Evolutionary conservation across 169 alveolate species (phyloP).

Genomic region (Cyclospora cayetanensis): DNA sequence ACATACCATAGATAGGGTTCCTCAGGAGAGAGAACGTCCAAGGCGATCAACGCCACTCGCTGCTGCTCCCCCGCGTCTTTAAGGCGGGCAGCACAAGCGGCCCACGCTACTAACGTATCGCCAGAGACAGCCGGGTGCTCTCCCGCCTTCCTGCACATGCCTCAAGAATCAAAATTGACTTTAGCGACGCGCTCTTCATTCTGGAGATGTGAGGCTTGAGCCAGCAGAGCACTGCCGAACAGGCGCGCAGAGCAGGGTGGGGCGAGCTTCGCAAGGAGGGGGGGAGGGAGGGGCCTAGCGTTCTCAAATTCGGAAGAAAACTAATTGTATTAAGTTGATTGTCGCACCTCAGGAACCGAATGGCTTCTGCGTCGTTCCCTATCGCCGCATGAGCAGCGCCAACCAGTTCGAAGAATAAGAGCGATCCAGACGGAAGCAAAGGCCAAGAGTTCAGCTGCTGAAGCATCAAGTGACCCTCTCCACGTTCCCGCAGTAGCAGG

Average conservation of each 20-base stretch:
- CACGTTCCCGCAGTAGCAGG: slow-evolving; percentile 18
- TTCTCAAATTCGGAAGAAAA: too few relatives aligned
- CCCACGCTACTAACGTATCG: background rate
- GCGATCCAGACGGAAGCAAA: background rate
- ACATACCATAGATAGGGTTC: slow-evolving; percentile 17
- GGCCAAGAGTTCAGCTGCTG: slow-evolving; percentile 14
- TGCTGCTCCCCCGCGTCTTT: slow-evolving; percentile 4
- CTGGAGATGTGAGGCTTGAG: too few relatives aligned
- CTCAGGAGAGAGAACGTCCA: background rate
- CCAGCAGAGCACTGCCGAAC: too few relatives aligned
- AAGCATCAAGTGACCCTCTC: background rate
- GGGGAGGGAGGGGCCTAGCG: background rate
- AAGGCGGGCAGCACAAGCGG: slow-evolving; percentile 11
- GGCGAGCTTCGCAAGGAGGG: too few relatives aligned
- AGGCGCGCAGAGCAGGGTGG: too few relatives aligned
- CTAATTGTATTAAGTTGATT: too few relatives aligned
- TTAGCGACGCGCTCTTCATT: too few relatives aligned
- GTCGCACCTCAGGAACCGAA: background rate
- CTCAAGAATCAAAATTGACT: too few relatives aligned
- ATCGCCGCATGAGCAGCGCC: background rate
- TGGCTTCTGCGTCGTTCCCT: background rate
- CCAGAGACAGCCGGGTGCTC: slow-evolving; percentile 17
- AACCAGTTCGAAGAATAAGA: background rate
- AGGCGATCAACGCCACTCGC: background rate
- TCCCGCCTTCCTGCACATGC: background rate